Evolutionary conservation across 169 alveolate species (phyloP), one percentile per base, ranked within the genome.

Genomic region (Cryptosporidium tyzzeri): DNA sequence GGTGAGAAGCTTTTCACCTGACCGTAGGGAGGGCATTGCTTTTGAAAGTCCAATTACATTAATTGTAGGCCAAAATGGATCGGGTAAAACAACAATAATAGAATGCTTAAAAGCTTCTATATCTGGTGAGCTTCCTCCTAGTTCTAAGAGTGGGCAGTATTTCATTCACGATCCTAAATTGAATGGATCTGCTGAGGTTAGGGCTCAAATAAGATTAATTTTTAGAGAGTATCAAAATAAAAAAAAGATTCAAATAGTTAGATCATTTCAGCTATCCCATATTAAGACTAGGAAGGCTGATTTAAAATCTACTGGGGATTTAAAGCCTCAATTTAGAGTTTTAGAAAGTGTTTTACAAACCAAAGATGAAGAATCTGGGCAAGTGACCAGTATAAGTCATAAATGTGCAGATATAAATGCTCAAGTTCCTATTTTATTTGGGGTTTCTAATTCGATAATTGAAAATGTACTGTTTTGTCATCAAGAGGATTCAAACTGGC

Each of bases 1-100:
- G 23, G 96, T 98, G 1, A 92, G 99, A 85, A 93, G 98, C 85
- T 98, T 98, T 93, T 89, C 97, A 68, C 99, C 98, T 10, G 97
- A 95, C 53, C 94, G 93, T 41, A 93, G 96, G 85, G 98, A 97
- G 93, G 95, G 94, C 50, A 92, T 98, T 18, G 95, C 95, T 58
- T 98, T 98, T 87, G 97, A 96, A 50, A 93, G 94, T 55, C 99
- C 99, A 3, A 94, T 98, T 62, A 98, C 99, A 2, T 94, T 98
- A 50, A 98, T 98, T 37, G 98, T 97, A 21, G 99, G 99, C 51
- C 98, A 97, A 59, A 98, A 98, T 93, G 99, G 99, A 39, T 97
- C 99, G 37, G 99, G 99, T 8, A 98, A 97, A 92, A 97, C 99
- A 95, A 98, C 99, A 8, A 94, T 98, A 69, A 97, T 98, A 37